A percentile compares a stretch with the other conserved stretches of the same genome.
Conservation (phyloP, 495 filamentous ascomycete species). For the Penicillium lividum region DNA sequence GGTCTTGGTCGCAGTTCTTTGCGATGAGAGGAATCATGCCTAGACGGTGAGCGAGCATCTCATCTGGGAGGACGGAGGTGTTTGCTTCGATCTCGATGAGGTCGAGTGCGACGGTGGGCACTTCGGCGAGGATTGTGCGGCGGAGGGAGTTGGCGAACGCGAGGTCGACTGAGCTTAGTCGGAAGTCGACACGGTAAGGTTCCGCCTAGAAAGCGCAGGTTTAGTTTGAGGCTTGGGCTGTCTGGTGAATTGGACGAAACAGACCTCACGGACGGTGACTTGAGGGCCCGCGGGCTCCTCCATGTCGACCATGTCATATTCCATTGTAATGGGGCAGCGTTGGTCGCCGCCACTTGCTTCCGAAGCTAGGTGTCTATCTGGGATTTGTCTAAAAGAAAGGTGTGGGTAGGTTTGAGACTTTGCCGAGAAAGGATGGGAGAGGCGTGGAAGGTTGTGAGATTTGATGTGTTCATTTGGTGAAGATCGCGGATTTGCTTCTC, state of each 20-base stretch:
- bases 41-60: conserved; percentile 91
- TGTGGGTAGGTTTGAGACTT: background rate
- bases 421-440: conserved; percentile 1
- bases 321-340: conserved; percentile 51
- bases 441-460: conserved; percentile 8
- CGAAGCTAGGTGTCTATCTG: conserved; percentile 11
- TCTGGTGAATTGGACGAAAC: background rate
- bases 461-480: conserved; percentile 9
- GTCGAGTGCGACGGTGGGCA: conserved; percentile 94
- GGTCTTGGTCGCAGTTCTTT: conserved; percentile 74
- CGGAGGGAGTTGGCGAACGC: conserved; percentile 94
- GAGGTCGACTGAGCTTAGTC: conserved; percentile 76
- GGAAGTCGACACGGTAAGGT: conserved; percentile 73
- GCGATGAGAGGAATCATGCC: conserved; percentile 88
- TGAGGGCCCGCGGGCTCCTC: conserved; percentile 63
- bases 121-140: conserved; percentile 88
- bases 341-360: conserved; percentile 26
- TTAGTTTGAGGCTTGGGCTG: background rate
- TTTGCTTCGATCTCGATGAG: conserved; percentile 90
- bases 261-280: conserved; percentile 71
- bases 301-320: conserved; percentile 65
- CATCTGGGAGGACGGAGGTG: conserved; percentile 91
- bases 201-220: conserved; percentile 54
- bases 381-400: background rate
- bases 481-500: conserved; percentile 28